Percentiles rank a stretch among this genome's conserved stretches.
These are phyloP conservation scores for Heritiera fomes DNA, from an alignment of 345 rosid genomes.

Conservation along the genomic window DNA sequence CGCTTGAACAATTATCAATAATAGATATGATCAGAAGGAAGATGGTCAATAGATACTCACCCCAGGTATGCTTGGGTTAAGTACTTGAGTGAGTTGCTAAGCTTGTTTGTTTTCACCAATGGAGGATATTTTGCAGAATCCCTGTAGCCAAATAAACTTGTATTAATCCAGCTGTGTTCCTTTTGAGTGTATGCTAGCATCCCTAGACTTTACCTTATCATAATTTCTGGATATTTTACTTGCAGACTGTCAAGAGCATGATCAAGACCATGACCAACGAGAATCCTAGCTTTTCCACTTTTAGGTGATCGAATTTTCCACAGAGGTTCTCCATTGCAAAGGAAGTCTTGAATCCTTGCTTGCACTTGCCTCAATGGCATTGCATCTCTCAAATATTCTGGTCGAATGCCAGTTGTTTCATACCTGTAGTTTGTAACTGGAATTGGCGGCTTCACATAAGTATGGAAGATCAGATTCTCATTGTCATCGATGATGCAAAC, in stretches of 20 bases:
- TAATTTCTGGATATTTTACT: conserved; percentile 70
- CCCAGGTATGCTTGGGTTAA: conserved; percentile 89
- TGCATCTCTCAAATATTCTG: conserved; percentile 72
- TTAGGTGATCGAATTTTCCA: conserved; percentile 86
- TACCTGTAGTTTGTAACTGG: conserved; percentile 82
- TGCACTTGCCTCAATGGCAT: conserved; percentile 70
- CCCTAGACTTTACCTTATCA: conserved; percentile 61
- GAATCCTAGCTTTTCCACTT: conserved; percentile 81
- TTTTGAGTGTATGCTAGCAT: background rate
- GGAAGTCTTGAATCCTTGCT: conserved; percentile 79
- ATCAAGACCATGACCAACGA: conserved; percentile 89
- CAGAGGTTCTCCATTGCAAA: conserved; percentile 85
- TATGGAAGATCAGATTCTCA: conserved; percentile 72
- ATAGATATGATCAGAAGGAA: background rate
- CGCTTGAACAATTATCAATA: background rate
- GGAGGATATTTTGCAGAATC: conserved; percentile 89
- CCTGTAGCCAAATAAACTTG: conserved; percentile 36
- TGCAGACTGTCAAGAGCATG: conserved; percentile 74
- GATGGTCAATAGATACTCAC: conserved; percentile 31
- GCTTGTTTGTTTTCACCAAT: conserved; percentile 93
- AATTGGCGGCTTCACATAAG: conserved; percentile 72
- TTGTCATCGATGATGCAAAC: conserved; percentile 76
- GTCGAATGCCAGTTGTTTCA: conserved; percentile 79
- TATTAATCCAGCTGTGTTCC: background rate
- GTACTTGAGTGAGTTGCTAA: conserved; percentile 87